These are phyloP conservation scores for Mycena metata DNA, from an alignment of 768 basidiomycete genomes.

Conservation along the genomic window DNA sequence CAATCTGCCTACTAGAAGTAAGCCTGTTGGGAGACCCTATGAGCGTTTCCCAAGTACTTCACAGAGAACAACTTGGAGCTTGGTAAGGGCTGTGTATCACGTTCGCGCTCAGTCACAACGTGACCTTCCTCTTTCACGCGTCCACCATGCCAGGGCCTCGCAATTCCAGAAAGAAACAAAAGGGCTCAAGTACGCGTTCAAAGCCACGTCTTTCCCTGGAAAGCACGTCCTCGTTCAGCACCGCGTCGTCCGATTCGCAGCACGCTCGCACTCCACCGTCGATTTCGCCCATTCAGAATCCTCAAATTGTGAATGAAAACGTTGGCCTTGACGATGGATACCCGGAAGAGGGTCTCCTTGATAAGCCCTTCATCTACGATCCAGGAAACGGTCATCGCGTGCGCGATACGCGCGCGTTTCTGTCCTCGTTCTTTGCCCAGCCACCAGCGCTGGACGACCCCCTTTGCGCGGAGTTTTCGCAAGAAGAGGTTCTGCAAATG, in stretches of 20 bases:
- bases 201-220: slow-evolving; percentile 34
- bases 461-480: slow-evolving; percentile 82
- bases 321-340: slow-evolving; percentile 34
- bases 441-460: slow-evolving; percentile 74
- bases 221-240: slow-evolving; percentile 23
- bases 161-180: slow-evolving; percentile 64
- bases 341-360: slow-evolving; percentile 40
- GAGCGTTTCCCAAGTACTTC: no score
- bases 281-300: slow-evolving; percentile 3
- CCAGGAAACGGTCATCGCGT: slow-evolving; percentile 87
- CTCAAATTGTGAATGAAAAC: slow-evolving; percentile 1
- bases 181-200: slow-evolving; percentile 53
- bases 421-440: slow-evolving; percentile 77
- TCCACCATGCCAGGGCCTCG: slow-evolving; percentile 72
- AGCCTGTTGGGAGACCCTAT: no score
- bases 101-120: no score
- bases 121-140: slow-evolving; percentile 8
- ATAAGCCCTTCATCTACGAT: slow-evolving; percentile 77
- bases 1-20: no score
- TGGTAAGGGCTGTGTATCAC: no score
- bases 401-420: slow-evolving; percentile 73
- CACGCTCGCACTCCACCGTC: slow-evolving; percentile 18
- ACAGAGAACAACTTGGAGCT: no score
- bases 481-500: slow-evolving; percentile 83
- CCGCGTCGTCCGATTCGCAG: slow-evolving; percentile 18